Conservation (phyloP, 2,329 filamentous ascomycete species). For the Phialemonium atrogriseum region DNA sequence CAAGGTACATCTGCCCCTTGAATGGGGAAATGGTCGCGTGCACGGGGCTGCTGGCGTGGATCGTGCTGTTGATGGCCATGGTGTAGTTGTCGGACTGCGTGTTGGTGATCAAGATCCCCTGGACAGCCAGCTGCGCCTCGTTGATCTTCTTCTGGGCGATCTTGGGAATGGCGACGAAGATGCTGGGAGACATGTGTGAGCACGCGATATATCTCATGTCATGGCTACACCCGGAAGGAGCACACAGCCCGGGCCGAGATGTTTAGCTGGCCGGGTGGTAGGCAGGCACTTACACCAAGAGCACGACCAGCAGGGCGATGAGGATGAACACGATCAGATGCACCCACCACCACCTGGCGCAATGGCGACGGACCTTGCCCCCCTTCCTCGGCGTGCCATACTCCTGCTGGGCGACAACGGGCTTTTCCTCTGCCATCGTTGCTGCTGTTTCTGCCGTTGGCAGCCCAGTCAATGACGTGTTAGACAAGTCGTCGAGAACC, state of each 20-base stretch:
- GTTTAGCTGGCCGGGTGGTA: too few relatives aligned
- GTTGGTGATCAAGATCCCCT: constrained; percentile 40
- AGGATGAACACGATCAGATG: constrained; percentile 42
- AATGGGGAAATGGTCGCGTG: constrained; percentile 44
- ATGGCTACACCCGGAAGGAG: too few relatives aligned
- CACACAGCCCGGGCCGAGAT: too few relatives aligned
- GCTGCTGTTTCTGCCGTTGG: constrained; percentile 4
- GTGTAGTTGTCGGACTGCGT: constrained; percentile 34
- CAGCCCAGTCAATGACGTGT: too few relatives aligned
- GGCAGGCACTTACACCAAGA: constrained; percentile 54
- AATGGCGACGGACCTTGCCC: constrained; percentile 26
- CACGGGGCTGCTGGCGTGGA: constrained; percentile 41
- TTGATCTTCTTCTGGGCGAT: constrained; percentile 50
- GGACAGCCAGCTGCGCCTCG: constrained; percentile 40
- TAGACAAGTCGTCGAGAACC: too few relatives aligned
- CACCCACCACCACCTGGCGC: constrained; percentile 53
- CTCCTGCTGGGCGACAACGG: constrained; percentile 26
- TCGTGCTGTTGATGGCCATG: constrained; percentile 48
- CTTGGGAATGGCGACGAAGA: constrained; percentile 47
- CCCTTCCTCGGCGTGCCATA: constrained; percentile 13
- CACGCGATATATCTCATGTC: background rate
- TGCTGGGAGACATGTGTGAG: constrained; percentile 26
- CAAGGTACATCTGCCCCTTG: constrained; percentile 45
- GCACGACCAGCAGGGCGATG: constrained; percentile 45
- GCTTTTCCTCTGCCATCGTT: constrained; percentile 13